Evolutionary conservation across 2,329 filamentous ascomycete species (phyloP).

Genomic region (Cladosporium austrohemisphaericum): DNA sequence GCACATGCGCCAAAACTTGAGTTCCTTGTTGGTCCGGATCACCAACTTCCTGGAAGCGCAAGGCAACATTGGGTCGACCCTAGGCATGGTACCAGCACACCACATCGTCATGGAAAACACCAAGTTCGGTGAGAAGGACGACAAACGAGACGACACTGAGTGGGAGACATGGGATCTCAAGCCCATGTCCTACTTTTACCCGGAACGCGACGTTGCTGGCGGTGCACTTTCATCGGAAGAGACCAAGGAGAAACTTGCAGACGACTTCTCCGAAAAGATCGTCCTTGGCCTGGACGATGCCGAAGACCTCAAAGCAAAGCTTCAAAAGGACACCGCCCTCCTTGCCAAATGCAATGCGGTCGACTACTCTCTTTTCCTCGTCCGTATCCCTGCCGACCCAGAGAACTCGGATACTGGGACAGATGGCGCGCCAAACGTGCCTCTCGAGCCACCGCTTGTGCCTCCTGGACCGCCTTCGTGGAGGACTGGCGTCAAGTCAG

Average conservation of each 20-base stretch:
- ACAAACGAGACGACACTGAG: constrained; percentile 34
- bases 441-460: constrained; percentile 32
- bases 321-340: constrained; percentile 61
- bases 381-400: constrained; percentile 48
- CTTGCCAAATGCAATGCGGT: constrained; percentile 62
- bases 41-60: constrained; percentile 63
- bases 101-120: constrained; percentile 79
- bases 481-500: constrained; percentile 59
- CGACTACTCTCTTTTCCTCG: constrained; percentile 71
- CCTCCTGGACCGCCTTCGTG: constrained; percentile 43
- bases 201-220: constrained; percentile 66
- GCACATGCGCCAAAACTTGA: constrained; percentile 59
- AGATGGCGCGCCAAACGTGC: constrained; percentile 31
- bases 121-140: constrained; percentile 55
- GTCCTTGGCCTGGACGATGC: constrained; percentile 54
- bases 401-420: constrained; percentile 15
- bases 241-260: constrained; percentile 62
- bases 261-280: constrained; percentile 65
- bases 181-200: constrained; percentile 70
- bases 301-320: constrained; percentile 51
- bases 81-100: constrained; percentile 62
- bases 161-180: constrained; percentile 76
- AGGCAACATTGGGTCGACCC: constrained; percentile 55
- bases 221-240: constrained; percentile 61
- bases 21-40: constrained; percentile 65